phyloP scores from a whole-genome alignment of 768 basidiomycete species.

The Rossbeevera mucosa region DNA sequence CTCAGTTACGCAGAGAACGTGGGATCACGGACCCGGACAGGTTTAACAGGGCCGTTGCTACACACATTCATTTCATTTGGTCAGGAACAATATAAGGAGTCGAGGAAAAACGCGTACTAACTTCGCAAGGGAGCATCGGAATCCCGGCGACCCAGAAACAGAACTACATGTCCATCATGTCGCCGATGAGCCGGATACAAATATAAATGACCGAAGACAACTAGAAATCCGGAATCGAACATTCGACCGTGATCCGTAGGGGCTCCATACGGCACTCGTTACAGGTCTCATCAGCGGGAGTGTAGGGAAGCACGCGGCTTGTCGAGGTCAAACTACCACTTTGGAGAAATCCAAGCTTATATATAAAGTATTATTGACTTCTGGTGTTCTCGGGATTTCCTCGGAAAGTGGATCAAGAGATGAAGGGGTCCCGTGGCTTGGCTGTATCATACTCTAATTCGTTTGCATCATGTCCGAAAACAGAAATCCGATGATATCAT shows the following conservation, averaged over 20 bases:
- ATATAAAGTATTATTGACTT: too few relatives aligned
- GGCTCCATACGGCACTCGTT: neutral
- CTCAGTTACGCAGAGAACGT: neutral
- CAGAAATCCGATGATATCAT: neutral
- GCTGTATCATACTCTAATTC: too few relatives aligned
- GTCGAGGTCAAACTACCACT: neutral
- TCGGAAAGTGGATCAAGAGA: neutral
- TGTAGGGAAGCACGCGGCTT: neutral
- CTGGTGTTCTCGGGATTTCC: neutral
- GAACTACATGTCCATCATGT: neutral
- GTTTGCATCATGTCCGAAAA: neutral
- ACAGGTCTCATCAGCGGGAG: neutral
- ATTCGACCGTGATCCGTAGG: too few relatives aligned
- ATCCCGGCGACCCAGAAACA: neutral
- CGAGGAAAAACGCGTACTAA: neutral
- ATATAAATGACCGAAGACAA: neutral
- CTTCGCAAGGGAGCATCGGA: neutral
- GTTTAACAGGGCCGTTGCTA: too few relatives aligned
- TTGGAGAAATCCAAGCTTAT: neutral
- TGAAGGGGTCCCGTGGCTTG: neutral
- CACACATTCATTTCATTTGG: neutral
- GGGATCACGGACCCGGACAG: neutral
- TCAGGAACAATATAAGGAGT: neutral
- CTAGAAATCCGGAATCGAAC: too few relatives aligned
- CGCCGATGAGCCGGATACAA: neutral